Evolutionary conservation across 192 early-diverging fungal species (phyloP).

Genomic region (Podila horticola): DNA sequence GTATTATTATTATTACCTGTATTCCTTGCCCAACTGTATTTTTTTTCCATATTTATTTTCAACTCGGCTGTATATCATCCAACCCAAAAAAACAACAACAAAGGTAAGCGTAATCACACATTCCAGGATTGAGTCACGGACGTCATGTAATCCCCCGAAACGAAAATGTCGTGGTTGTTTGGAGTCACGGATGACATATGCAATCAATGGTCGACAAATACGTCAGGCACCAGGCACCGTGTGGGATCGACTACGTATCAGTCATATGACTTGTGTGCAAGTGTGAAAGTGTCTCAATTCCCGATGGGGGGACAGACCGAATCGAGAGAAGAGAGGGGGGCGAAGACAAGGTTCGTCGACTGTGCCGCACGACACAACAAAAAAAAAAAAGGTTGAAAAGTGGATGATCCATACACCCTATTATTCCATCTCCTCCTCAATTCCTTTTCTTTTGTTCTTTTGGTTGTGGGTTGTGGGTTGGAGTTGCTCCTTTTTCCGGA

Average conservation of each 20-base stretch:
- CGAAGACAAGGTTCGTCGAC: neutral
- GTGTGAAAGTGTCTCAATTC: neutral
- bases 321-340: no score
- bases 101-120: conserved; percentile 3
- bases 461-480: neutral
- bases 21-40: no score
- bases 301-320: no score
- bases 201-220: neutral
- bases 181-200: neutral
- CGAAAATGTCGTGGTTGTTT: neutral
- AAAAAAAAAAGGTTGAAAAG: neutral
- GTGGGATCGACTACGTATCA: neutral
- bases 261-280: neutral
- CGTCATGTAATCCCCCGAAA: neutral
- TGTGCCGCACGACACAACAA: neutral
- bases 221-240: no score
- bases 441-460: neutral
- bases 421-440: neutral
- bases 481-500: no score
- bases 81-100: neutral
- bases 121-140: neutral
- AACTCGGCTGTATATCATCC: neutral
- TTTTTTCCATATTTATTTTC: neutral
- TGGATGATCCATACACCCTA: neutral
- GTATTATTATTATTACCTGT: no score